Conservation (phyloP, 805 yeast species). For the Spathaspora passalidarum region DNA sequence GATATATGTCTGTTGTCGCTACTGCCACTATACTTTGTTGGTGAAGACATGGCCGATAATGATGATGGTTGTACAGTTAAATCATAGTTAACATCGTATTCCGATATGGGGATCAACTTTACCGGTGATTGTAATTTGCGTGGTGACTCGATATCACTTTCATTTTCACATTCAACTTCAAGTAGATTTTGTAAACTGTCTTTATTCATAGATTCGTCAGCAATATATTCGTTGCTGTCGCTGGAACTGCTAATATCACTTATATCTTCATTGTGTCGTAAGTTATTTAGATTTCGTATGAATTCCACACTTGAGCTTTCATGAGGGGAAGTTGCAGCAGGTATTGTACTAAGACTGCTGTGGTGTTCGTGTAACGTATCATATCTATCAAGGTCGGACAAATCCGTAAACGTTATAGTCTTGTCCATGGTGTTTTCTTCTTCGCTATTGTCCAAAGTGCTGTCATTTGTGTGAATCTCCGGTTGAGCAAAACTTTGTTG, state of each 20-base stretch:
- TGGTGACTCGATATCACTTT: slow-evolving; percentile 4
- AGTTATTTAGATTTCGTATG: slow-evolving; percentile 21
- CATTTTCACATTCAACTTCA: slow-evolving; percentile 8
- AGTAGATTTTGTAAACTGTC: slow-evolving; percentile 2
- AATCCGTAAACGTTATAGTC: not conserved
- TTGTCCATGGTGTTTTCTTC: not conserved
- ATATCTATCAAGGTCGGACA: not conserved
- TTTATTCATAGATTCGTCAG: not conserved
- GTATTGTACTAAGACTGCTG: not conserved
- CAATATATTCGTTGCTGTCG: not conserved
- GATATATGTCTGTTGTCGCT: slow-evolving; percentile 19
- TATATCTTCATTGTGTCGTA: slow-evolving; percentile 26
- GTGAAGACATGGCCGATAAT: slow-evolving; percentile 15
- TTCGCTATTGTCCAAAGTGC: slow-evolving; percentile 7
- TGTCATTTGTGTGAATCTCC: slow-evolving; percentile 1
- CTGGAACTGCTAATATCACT: not conserved
- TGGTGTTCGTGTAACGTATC: not conserved
- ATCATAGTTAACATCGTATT: slow-evolving; percentile 6
- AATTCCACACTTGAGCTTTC: slow-evolving; percentile 13
- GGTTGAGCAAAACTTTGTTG: not conserved
- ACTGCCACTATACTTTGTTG: slow-evolving; percentile 12
- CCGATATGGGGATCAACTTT: not conserved
- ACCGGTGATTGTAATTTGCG: slow-evolving; percentile 1
- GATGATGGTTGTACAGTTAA: slow-evolving; percentile 5
- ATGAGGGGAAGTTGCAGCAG: not conserved